A percentile compares a stretch with the other conserved stretches of the same genome.
phyloP scores from a whole-genome alignment of 345 rosid species.

The Hevea brasiliensis region DNA sequence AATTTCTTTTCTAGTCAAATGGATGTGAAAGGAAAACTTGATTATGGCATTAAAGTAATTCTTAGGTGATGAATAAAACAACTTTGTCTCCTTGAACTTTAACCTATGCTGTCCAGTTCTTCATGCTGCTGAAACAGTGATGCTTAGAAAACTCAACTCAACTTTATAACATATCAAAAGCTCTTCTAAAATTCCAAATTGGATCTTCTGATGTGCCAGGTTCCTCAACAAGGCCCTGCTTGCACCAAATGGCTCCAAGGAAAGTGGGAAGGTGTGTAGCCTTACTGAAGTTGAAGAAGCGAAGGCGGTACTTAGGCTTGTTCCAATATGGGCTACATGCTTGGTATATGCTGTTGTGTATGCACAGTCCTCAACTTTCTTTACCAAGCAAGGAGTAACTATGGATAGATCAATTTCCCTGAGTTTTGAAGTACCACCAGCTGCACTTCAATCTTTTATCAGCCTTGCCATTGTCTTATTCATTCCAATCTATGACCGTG shows the following conservation, averaged over 20 bases:
- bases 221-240: constrained; percentile 29
- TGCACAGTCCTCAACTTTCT: constrained; percentile 29
- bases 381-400: constrained; percentile 27
- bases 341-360: constrained; percentile 19
- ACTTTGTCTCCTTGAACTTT: background rate
- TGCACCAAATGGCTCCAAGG: constrained; percentile 10
- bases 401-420: constrained; percentile 26
- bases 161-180: background rate
- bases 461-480: constrained; percentile 17
- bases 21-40: background rate
- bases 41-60: background rate
- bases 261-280: constrained; percentile 15
- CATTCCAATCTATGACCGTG: constrained; percentile 27
- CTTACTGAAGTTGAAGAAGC: constrained; percentile 25
- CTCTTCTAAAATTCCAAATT: background rate
- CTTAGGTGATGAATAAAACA: background rate
- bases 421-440: constrained; percentile 20
- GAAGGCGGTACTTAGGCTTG: constrained; percentile 26
- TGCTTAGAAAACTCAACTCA: background rate
- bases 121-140: background rate
- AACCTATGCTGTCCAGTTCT: background rate
- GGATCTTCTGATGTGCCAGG: constrained; percentile 12
- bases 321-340: constrained; percentile 30
- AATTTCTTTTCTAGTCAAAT: background rate
- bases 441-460: constrained; percentile 24